These are phyloP conservation scores for Gigaspora rosea DNA, from an alignment of 192 early-diverging fungal species.

Conservation along the genomic window DNA sequence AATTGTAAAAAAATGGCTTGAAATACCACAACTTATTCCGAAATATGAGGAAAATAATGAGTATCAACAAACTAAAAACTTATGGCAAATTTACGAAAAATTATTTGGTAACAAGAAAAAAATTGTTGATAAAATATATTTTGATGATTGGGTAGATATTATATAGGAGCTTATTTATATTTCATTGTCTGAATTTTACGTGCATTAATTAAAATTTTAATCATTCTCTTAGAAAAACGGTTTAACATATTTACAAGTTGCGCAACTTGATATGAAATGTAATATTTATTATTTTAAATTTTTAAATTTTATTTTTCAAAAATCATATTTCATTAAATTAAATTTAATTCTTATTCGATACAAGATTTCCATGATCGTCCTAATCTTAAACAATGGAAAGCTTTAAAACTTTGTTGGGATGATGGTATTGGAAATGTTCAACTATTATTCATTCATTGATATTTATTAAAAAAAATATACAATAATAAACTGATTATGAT, in stretches of 20 bases:
- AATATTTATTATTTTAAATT: not conserved
- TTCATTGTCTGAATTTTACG: constrained; percentile 28
- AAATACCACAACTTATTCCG: constrained; percentile 30
- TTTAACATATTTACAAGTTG: constrained; percentile 38
- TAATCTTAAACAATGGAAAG: constrained; percentile 41
- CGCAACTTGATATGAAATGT: constrained; percentile 43
- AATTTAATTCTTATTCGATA: not conserved
- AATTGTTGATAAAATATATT: constrained; percentile 24
- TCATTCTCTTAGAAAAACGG: constrained; percentile 32
- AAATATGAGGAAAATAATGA: constrained; percentile 22
- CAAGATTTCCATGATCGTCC: constrained; percentile 40
- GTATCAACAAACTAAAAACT: constrained; percentile 27
- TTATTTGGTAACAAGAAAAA: constrained; percentile 16
- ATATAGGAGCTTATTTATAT: not conserved
- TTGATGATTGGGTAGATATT: constrained; percentile 29
- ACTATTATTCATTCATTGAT: too few species aligned
- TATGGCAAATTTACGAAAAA: constrained; percentile 9
- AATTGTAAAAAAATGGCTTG: constrained; percentile 38
- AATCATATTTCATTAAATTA: not conserved
- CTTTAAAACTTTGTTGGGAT: constrained; percentile 36
- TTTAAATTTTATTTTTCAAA: not conserved
- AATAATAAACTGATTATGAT: not conserved
- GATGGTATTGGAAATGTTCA: not conserved
- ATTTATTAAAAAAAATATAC: too few species aligned
- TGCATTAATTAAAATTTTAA: not conserved